Evolutionary conservation across 495 filamentous ascomycete genomes (phyloP), one percentile per base, ranked within the genome.

Genomic region (Hypomontagnella submonticulosa): DNA sequence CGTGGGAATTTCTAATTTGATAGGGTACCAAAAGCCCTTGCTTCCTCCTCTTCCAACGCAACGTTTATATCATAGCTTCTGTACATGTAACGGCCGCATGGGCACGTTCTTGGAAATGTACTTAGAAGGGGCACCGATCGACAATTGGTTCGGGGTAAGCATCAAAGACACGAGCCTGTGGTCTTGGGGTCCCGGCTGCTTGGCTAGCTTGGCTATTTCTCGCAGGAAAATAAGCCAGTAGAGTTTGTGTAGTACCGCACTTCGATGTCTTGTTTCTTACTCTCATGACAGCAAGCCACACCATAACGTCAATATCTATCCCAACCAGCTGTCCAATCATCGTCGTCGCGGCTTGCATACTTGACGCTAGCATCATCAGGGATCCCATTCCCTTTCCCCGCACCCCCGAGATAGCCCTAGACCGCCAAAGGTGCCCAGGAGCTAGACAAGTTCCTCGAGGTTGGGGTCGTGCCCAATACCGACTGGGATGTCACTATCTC

Each of bases 311-410:
- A 54, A 49, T 48, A 57, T 56, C 51, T 34, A 38, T 50, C 19
- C 19, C 54, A 46, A 15, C 32, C 23, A 36, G 3, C 7, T 41
- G 41, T 44, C 55, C 64, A 62, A 61, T 67, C 57, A 67, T 44
- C 46, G 12, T 57, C 47, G 4, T 13, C 40, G 12, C 36, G 59
- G 13, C 59, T 58, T 46, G 51, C 63, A 61, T 53, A 55, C 49
- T 10, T 40, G 12, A 63, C 36, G 54, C 59, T 13, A 27, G 55
- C 48, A 56, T 6, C 49, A 38, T 19, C 66, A 63, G 33, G 66
- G 66, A 64, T 64, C 3, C 38, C 19, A 51, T 61, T 69, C 66
- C 66, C 32, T 63, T 69, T 44, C 66, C 66, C 66, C 66, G 66
- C 66, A 69, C 55, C 38, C 42, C 56, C 42, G 49, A 59, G 36